Percentiles rank a stretch among this genome's conserved stretches.
Evolutionary conservation across 2,329 filamentous ascomycete species (phyloP).

Genomic region (Torrubiellomyces zombiae): DNA sequence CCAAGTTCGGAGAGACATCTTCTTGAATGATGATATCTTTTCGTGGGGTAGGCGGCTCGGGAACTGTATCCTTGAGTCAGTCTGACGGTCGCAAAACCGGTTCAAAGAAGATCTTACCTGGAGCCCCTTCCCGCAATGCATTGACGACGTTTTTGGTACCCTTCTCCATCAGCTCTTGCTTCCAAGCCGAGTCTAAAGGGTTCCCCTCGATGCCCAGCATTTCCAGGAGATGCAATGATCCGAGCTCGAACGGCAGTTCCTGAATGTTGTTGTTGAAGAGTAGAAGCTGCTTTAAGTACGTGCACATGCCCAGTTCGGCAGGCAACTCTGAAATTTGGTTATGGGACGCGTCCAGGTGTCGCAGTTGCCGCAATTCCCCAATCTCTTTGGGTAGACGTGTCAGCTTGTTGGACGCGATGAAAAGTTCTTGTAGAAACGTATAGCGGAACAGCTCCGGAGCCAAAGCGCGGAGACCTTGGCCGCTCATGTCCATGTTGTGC

Average conservation of each 20-base stretch:
- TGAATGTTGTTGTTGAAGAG: constrained; percentile 84
- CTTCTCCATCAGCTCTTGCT: constrained; percentile 69
- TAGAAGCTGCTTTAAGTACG: constrained; percentile 69
- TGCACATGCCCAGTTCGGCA: constrained; percentile 90
- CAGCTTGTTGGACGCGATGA: constrained; percentile 86
- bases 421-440: constrained; percentile 77
- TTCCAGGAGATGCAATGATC: constrained; percentile 75
- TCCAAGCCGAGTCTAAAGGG: constrained; percentile 58
- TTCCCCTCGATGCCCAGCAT: constrained; percentile 88
- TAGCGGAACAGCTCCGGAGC: constrained; percentile 71
- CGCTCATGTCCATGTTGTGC: constrained; percentile 86
- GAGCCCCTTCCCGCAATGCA: constrained; percentile 67
- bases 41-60: constrained; percentile 59
- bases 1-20: constrained; percentile 38
- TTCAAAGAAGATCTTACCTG: constrained; percentile 39
- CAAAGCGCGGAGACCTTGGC: constrained; percentile 80
- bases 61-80: constrained; percentile 38
- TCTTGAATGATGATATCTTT: constrained; percentile 64
- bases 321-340: constrained; percentile 75
- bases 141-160: constrained; percentile 76
- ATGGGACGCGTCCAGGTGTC: constrained; percentile 71
- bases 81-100: constrained; percentile 8
- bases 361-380: constrained; percentile 65
- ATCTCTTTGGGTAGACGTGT: constrained; percentile 64
- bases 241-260: constrained; percentile 69